These are phyloP conservation scores for Neocatenulostroma microsporum DNA, from an alignment of 2,329 filamentous ascomycete genomes.

Conservation along the genomic window DNA sequence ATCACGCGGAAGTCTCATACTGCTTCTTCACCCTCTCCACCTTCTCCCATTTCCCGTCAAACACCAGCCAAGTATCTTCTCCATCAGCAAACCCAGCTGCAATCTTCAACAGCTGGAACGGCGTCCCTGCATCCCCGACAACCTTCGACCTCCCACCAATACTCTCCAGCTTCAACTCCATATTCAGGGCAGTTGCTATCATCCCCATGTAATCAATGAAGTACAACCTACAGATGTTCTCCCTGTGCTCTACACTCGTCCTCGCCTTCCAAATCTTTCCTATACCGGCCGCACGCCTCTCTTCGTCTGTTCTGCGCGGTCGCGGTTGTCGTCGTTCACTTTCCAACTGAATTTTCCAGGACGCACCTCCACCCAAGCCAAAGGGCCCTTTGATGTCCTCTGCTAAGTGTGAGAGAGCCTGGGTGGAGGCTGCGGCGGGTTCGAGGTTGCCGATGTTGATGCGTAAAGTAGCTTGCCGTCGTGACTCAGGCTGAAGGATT, in stretches of 20 bases:
- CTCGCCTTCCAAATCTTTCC: neutral
- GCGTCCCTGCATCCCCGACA: neutral
- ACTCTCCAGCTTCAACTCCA: neutral
- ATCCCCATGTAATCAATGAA: neutral
- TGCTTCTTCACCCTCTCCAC: no score
- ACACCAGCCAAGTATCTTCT: neutral
- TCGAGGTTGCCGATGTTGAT: neutral
- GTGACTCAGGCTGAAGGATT: no score
- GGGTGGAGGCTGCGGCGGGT: neutral
- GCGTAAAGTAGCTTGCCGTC: no score
- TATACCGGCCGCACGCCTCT: neutral
- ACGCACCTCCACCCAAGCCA: neutral
- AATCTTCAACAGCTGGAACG: neutral
- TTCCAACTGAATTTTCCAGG: neutral
- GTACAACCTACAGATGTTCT: neutral
- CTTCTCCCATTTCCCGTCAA: constrained; percentile 2
- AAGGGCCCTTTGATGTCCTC: neutral
- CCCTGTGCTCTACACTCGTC: neutral
- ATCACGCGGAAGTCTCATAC: no score
- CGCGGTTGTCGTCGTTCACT: neutral
- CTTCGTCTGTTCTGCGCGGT: no score
- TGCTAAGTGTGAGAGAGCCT: neutral
- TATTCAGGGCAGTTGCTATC: neutral
- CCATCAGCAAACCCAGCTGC: neutral
- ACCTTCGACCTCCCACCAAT: neutral